Conservation (phyloP, 2,329 filamentous ascomycete species). For the Phialophora chinensis region DNA sequence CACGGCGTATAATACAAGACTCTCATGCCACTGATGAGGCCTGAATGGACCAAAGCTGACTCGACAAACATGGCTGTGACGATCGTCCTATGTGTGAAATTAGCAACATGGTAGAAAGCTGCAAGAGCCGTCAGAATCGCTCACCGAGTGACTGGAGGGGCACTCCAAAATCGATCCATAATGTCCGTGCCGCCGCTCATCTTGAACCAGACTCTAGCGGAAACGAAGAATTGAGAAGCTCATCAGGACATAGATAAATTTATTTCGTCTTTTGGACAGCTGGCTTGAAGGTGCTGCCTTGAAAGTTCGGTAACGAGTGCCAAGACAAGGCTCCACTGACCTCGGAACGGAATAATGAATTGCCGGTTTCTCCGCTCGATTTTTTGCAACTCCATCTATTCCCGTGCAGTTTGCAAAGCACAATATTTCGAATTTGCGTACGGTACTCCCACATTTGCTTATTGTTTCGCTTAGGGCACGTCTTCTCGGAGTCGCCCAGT, state of each 20-base stretch:
- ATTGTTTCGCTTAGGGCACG: background rate
- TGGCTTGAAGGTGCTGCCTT: constrained; percentile 9
- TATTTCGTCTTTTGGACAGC: constrained; percentile 5
- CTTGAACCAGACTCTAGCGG: background rate
- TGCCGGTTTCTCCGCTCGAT: constrained; percentile 8
- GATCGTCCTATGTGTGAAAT: constrained; percentile 68
- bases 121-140: constrained; percentile 36
- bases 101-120: constrained; percentile 25
- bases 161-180: constrained; percentile 69
- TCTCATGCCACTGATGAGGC: constrained; percentile 58
- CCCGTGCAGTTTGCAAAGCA: background rate
- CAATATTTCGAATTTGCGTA: constrained; percentile 4
- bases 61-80: constrained; percentile 67
- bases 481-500: background rate
- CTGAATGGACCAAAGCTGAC: constrained; percentile 66
- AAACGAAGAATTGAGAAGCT: constrained; percentile 4
- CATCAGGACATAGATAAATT: constrained; percentile 4
- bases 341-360: background rate
- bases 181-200: constrained; percentile 33
- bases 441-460: constrained; percentile 2
- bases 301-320: constrained; percentile 6
- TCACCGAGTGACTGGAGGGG: constrained; percentile 71
- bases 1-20: constrained; percentile 56
- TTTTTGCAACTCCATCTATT: constrained; percentile 19
- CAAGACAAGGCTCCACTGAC: background rate